phyloP scores from a whole-genome alignment of 1,284 basidiomycete genomes.

The Trichosporon sp. region DNA sequence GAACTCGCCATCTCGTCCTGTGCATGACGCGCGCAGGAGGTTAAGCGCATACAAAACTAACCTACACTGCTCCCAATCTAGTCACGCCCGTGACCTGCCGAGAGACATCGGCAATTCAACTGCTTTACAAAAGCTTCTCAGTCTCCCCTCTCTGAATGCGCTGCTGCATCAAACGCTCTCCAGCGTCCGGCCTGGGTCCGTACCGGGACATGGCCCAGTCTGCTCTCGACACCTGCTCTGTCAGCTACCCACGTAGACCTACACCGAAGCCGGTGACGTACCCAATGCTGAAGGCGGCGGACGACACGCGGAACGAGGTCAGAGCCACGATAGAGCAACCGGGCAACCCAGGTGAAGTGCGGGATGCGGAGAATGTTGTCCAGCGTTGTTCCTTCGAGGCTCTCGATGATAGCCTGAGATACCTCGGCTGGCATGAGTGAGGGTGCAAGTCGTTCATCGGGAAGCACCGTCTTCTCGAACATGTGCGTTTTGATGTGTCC shows the following conservation, averaged over 20 bases:
- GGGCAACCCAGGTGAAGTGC: constrained; percentile 35
- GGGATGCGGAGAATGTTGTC: constrained; percentile 63
- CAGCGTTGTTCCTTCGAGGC: constrained; percentile 71
- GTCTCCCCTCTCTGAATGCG: neutral
- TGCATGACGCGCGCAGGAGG: neutral
- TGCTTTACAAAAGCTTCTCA: neutral
- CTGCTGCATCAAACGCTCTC: constrained; percentile 10
- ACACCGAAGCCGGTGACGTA: constrained; percentile 15
- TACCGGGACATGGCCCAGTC: constrained; percentile 39
- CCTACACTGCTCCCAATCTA: neutral
- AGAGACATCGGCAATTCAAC: neutral
- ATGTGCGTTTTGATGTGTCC: constrained; percentile 70
- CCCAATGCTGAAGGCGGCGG: constrained; percentile 38
- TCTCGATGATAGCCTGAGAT: constrained; percentile 72
- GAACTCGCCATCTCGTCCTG: neutral
- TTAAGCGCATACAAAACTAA: neutral
- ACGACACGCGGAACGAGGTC: constrained; percentile 41
- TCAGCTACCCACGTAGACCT: neutral
- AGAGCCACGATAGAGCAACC: constrained; percentile 28
- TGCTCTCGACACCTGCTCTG: constrained; percentile 30
- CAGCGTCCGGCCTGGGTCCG: constrained; percentile 34
- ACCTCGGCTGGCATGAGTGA: constrained; percentile 66
- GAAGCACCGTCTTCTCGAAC: constrained; percentile 61
- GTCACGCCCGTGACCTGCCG: neutral
- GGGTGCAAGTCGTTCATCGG: constrained; percentile 58